Evolutionary conservation across 1,284 basidiomycete species (phyloP), one percentile per base, ranked within the genome.

Genomic region (Paramarasmius palmivorus): DNA sequence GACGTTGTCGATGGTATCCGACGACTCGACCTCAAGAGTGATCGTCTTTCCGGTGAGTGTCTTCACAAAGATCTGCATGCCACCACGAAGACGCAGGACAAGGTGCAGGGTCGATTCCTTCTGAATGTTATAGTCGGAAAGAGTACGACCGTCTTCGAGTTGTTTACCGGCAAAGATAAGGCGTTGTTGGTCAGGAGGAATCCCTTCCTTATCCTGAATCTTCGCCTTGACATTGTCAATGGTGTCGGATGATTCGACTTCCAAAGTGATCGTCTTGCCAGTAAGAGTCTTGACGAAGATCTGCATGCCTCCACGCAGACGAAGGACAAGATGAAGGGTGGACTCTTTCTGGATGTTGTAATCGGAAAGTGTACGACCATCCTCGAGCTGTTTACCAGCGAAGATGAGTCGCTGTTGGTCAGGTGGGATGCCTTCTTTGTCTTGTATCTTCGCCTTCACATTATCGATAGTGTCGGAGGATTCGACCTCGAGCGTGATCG

Each of bases 401-500:
- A 79, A 81, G 68, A 80, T 80, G 56, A 78, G 67, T 65, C 75
- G 55, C 25, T 59, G 42, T 34, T 59, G 57, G 45, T 59, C 57
- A n/a, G 57, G 57, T 23, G 57, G 57, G 45, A 58, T 60, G n/a
- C 66, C 66, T 54, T 68, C 66, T 55, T 68, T 67, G 49, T 68
- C 67, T 49, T 68, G 67, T 32, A 59, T 69, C 79, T 81, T 85
- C 65, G 76, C 74, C 76, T 85, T 84, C 64, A 86, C 83, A 65
- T 86, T 59, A 73, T 88, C 85, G 63, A 88, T 87, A 50, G 86
- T 88, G 71, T 88, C 86, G 29, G 80, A 83, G 37, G 86, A 87
- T 73, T 90, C 88, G 50, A 91, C 88, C 77, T 91, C 88, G 61
- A 90, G 83, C 57, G 88, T 90, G 74, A 92, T 91, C 58, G 90